Conservation (phyloP, 1,284 basidiomycete species). For the Lentinula novae-zelandiae region DNA sequence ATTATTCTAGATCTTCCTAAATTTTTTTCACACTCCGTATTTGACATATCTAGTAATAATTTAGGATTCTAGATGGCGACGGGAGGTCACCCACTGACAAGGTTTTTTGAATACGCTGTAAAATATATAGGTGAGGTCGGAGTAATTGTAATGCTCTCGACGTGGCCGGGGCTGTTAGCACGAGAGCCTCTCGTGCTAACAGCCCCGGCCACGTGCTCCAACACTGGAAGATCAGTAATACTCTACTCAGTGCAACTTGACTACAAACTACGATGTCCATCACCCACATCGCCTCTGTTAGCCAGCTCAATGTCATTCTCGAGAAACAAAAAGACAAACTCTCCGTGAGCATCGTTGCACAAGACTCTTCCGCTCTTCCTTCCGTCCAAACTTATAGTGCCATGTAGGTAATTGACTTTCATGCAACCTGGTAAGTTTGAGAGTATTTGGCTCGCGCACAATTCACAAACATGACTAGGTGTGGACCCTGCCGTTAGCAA, state of each 20-base stretch:
- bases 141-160: not conserved
- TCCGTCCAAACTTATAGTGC: not conserved
- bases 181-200: not conserved
- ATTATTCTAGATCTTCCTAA: too few species aligned
- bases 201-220: not conserved
- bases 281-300: constrained; percentile 55
- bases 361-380: not conserved
- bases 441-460: not conserved
- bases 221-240: not conserved
- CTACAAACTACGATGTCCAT: constrained; percentile 43
- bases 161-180: too few species aligned
- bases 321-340: constrained; percentile 60
- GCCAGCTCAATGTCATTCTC: constrained; percentile 60
- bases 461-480: constrained; percentile 41
- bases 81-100: too few species aligned
- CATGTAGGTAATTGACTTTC: constrained; percentile 75
- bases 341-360: constrained; percentile 39
- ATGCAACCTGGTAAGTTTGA: constrained; percentile 63
- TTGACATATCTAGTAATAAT: too few species aligned
- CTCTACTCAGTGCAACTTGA: not conserved
- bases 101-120: too few species aligned
- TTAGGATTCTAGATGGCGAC: too few species aligned
- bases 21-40: too few species aligned
- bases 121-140: too few species aligned
- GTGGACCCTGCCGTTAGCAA: constrained; percentile 63